Evolutionary conservation across 1,284 basidiomycete species (phyloP), one percentile per base, ranked within the genome.

Genomic region (Volvariella surrecta): DNA sequence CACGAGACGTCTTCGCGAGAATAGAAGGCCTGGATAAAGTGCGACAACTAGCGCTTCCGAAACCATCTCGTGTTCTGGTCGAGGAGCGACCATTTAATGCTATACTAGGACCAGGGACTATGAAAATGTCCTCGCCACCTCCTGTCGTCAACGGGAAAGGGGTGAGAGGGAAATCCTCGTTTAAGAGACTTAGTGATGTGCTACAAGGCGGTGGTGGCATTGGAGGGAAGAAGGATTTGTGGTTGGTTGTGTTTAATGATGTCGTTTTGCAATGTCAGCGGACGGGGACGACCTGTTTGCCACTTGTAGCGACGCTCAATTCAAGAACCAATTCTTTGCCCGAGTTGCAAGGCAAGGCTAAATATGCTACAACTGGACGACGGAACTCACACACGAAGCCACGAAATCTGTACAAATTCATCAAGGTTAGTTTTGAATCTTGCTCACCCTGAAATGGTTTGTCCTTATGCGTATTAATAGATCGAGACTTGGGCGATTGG

Each of bases 241-340:
- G 95, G 95, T 71, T 95, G 43, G 88, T 99, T 0, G 77, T 82
- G 10, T 98, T 99, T 68, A 93, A 93, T 44, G 95, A 99, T 58
- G 94, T 99, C 37, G 85, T 93, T 9, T 67, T 99, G 37, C 76
- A 91, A 41, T 98, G 94, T 60, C 90, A 94, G 57, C 74, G 89
- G 42, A 86, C 82, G 1, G 95, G 95, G 8, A 86, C 84, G 7
- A 99, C 95, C 0, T 85, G 82, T 3, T 60, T 97, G 39, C 92
- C 93, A 0, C 64, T 96, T 46, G 84, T 81, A 7, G 76, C 87
- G 7, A 74, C 77, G n/a, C 73, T 77, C 18, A 80, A 74, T 54
- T 78, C 76, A 40, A 68, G 80, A 50, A 76, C 76, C 16, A 87
- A 71, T 51, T 86, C 80, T n/a, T 57, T 82, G 51, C 84, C 82